Evolutionary conservation across 441 rosid species (phyloP).

Genomic region (Corymbia calophylla): DNA sequence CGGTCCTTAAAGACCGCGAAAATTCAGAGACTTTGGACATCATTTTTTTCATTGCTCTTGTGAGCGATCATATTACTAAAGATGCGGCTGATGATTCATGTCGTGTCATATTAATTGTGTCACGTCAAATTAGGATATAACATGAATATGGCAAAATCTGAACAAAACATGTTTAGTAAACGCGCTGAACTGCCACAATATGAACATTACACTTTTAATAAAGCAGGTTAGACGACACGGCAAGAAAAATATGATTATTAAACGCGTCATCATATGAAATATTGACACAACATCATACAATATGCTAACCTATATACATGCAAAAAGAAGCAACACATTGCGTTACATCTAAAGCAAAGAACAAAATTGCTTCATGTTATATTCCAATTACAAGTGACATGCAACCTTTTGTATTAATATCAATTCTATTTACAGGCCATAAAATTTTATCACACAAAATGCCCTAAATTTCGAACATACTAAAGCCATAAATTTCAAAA

Average conservation of each 20-base stretch:
- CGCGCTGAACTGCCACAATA: accelerated
- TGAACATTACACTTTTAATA: accelerated
- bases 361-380: too few relatives aligned
- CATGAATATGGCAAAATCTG: accelerated
- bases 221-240: accelerated
- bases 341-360: not conserved
- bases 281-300: accelerated
- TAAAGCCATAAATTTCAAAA: too few relatives aligned
- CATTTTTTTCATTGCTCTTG: too few relatives aligned
- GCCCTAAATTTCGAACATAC: too few relatives aligned
- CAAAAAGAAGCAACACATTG: not conserved
- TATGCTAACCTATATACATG: not conserved
- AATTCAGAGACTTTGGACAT: too few relatives aligned
- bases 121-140: not conserved
- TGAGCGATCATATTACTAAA: not conserved
- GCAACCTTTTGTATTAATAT: too few relatives aligned
- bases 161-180: too few relatives aligned
- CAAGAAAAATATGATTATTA: accelerated
- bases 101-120: not conserved
- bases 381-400: too few relatives aligned
- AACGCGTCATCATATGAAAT: not conserved
- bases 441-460: too few relatives aligned
- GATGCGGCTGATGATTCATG: too few relatives aligned
- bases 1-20: accelerated
- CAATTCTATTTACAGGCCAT: too few relatives aligned